A percentile compares a stretch with the other conserved stretches of the same genome.
Evolutionary conservation across 2,329 filamentous ascomycete genomes (phyloP).

Genomic region (Ophiosphaerella korrae): DNA sequence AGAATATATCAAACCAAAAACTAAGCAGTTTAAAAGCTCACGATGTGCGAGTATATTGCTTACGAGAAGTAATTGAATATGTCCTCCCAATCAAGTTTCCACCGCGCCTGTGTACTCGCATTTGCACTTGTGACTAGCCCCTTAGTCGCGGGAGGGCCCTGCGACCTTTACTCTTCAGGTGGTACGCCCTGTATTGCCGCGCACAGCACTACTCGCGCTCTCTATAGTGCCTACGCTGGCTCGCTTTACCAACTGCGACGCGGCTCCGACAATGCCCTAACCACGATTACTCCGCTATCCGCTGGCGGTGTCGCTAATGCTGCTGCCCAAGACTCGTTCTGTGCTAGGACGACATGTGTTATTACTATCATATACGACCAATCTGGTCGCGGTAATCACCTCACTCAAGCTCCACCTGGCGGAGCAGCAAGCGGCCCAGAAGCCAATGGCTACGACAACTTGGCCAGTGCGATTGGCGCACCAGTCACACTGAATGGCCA

Average conservation of each 20-base stretch:
- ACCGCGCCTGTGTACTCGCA: background rate
- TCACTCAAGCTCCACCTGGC: constrained; percentile 62
- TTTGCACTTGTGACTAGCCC: background rate
- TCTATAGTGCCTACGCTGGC: constrained; percentile 61
- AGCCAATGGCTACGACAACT: constrained; percentile 62
- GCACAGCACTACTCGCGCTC: constrained; percentile 67
- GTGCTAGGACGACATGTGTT: constrained; percentile 64
- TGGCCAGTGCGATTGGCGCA: constrained; percentile 64
- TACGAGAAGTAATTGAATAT: background rate
- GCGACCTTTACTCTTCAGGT: constrained; percentile 65
- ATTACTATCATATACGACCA: constrained; percentile 71
- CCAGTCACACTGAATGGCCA: constrained; percentile 65
- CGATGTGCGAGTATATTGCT: too few relatives aligned
- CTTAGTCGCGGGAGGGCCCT: constrained; percentile 57
- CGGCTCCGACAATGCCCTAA: constrained; percentile 57
- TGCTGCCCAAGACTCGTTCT: constrained; percentile 65
- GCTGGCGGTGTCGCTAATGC: constrained; percentile 68
- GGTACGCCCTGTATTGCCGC: constrained; percentile 68
- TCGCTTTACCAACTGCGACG: constrained; percentile 66
- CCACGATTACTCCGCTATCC: constrained; percentile 57
- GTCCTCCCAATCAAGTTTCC: background rate
- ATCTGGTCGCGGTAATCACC: constrained; percentile 65
- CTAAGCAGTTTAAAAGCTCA: too few relatives aligned
- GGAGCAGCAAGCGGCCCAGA: constrained; percentile 64
- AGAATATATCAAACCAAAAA: too few relatives aligned